Evolutionary conservation across 495 filamentous ascomycete species (phyloP), one percentile per base, ranked within the genome.

Genomic region (Penicillium flavigenum): DNA sequence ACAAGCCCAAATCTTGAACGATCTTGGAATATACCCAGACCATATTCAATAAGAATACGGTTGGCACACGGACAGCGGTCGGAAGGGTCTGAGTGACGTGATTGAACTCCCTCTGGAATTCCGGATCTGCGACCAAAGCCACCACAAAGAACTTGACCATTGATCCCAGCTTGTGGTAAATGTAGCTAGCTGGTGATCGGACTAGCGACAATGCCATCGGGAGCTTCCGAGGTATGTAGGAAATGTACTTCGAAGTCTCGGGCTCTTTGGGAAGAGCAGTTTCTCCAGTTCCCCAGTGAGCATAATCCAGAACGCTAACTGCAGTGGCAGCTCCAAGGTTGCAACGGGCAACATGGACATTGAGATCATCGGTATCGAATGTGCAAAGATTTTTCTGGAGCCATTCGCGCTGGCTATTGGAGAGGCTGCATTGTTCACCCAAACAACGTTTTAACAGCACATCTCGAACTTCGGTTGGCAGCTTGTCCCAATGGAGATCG

Each of bases 91-190:
- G 58, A n/a, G 78, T 66, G 41, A 79, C 72, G 63, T 79, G 79
- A 12, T 82, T 68, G 48, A 84, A 72, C 49, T 86, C 83, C 47
- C 82, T 68, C 57, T 86, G 83, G 61, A 81, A 84, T 56, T 86
- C 83, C 8, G 79, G 75, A 62, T 86, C 83, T 9, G 82, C 83
- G 26, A 83, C 68, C 17, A 80, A 51, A 22, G 83, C 76, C 49
- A 83, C 72, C 8, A 81, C 69, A 22, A 80, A 61, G 63, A 84
- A 85, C 56, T 86, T 86, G 68, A 79, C 63, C 8, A 64, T 59
- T 6, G 64, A 62, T 6, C 76, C 76, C 7, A 80, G 47, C 16
- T 52, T 63, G 58, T 81, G 78, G 55, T 79, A 78, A 1, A 72
- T 11, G 2, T 63, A 74, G 56, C 64, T 66, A 24, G 70, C 59